A percentile compares a stretch with the other conserved stretches of the same genome.
These are phyloP conservation scores for Botryosphaeria dothidea DNA, from an alignment of 2,329 filamentous ascomycete genomes.

Conservation along the genomic window DNA sequence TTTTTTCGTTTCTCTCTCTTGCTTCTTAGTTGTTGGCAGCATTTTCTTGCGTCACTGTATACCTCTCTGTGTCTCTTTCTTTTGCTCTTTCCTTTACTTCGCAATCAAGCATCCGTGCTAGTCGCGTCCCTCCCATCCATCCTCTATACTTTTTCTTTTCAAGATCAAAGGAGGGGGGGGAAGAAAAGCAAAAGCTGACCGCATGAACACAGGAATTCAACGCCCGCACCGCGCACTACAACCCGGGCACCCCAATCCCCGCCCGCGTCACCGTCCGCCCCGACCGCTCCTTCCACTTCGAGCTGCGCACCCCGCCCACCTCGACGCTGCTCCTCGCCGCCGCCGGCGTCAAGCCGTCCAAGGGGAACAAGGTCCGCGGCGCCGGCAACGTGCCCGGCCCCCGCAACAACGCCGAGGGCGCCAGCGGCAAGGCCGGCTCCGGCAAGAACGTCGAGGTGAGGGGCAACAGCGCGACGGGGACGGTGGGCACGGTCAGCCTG, in stretches of 20 bases:
- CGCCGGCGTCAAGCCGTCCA: slow-evolving; percentile 69
- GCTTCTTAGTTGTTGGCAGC: not conserved
- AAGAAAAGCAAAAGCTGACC: not conserved
- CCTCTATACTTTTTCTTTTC: not conserved
- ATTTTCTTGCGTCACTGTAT: too few relatives aligned
- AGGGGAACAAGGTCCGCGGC: slow-evolving; percentile 75
- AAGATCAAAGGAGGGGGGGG: not conserved
- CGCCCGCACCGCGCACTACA: slow-evolving; percentile 84
- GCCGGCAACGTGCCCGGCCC: slow-evolving; percentile 58
- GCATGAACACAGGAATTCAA: slow-evolving; percentile 99
- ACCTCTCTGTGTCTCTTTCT: not conserved
- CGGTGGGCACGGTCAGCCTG: slow-evolving; percentile 80
- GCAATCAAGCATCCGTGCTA: too few relatives aligned
- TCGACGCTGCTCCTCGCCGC: slow-evolving; percentile 86
- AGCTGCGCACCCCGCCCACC: slow-evolving; percentile 91
- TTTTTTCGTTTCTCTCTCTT: not conserved
- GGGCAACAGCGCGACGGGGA: slow-evolving; percentile 69
- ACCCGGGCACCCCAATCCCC: slow-evolving; percentile 80
- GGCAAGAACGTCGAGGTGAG: slow-evolving; percentile 33
- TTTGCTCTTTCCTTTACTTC: too few relatives aligned
- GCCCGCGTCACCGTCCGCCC: slow-evolving; percentile 88
- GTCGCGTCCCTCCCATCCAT: too few relatives aligned
- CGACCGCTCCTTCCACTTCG: slow-evolving; percentile 91
- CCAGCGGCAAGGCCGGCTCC: slow-evolving; percentile 36
- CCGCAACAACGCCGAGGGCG: slow-evolving; percentile 39